A percentile compares a stretch with the other conserved stretches of the same genome.
Conservation (phyloP, 352 stramenopile genomes). For the Pythium rhizo-oryzae region DNA sequence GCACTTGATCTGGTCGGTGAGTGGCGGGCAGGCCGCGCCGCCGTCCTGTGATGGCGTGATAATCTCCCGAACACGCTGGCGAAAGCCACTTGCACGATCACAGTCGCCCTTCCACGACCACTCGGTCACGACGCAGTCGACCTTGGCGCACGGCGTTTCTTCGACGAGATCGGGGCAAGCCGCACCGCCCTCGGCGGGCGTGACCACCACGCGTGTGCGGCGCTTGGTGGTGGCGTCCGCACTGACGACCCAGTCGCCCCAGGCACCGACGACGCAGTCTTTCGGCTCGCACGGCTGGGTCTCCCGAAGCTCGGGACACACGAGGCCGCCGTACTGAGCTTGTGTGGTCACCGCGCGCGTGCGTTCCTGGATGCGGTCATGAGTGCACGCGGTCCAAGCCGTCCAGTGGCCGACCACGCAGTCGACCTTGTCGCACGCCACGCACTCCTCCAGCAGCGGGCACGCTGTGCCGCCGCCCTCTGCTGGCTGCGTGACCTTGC, state of each 20-base stretch:
- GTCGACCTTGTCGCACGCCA: slow-evolving; percentile 39
- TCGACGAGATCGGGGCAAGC: slow-evolving; percentile 49
- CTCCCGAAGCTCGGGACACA: slow-evolving; percentile 35
- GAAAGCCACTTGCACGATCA: slow-evolving; percentile 38
- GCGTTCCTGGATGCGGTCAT: slow-evolving; percentile 3
- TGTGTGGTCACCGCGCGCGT: slow-evolving; percentile 32
- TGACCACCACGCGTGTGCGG: slow-evolving; percentile 17
- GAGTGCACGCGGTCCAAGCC: slow-evolving; percentile 11
- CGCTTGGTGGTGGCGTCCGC: slow-evolving; percentile 14
- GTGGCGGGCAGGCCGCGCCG: slow-evolving; percentile 38
- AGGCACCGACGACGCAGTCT: slow-evolving; percentile 30
- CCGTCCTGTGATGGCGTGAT: slow-evolving; percentile 42
- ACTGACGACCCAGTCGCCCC: slow-evolving; percentile 30
- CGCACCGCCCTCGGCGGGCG: slow-evolving; percentile 32
- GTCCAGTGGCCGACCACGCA: slow-evolving; percentile 34
- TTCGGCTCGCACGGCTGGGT: slow-evolving; percentile 31
- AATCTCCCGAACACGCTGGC: slow-evolving; percentile 33
- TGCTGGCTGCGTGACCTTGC: slow-evolving; percentile 22
- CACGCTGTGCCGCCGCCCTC: slow-evolving; percentile 30
- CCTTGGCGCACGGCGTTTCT: slow-evolving; percentile 23
- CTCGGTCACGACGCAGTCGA: slow-evolving; percentile 49
- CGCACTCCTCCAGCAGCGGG: slow-evolving; percentile 38
- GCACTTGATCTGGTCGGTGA: slow-evolving; percentile 47
- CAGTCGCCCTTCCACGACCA: slow-evolving; percentile 45
- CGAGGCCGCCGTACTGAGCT: slow-evolving; percentile 40